These are phyloP conservation scores for Pseudocercospora macadamiae DNA, from an alignment of 2,329 filamentous ascomycete genomes.

Conservation along the genomic window DNA sequence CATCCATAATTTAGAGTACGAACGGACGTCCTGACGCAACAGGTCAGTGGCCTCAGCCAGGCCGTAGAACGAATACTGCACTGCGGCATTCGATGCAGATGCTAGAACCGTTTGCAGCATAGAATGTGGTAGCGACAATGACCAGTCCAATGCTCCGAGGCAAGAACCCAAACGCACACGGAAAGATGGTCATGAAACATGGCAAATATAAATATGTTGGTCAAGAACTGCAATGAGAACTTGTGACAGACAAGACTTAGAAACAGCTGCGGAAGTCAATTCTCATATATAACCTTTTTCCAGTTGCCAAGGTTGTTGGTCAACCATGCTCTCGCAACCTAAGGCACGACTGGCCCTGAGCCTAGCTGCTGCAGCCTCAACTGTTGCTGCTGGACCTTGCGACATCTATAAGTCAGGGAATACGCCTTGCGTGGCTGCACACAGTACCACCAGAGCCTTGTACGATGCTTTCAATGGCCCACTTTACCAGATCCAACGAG, in stretches of 20 bases:
- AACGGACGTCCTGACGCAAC: background rate
- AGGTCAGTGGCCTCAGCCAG: background rate
- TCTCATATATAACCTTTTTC: no score
- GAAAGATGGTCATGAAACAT: background rate
- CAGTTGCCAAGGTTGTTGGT: no score
- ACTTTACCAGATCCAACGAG: constrained; percentile 64
- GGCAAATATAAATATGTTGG: background rate
- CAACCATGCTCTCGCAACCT: constrained; percentile 19
- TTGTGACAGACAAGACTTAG: no score
- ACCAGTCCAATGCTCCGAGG: background rate
- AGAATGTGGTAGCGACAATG: background rate
- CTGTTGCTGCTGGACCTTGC: constrained; percentile 57
- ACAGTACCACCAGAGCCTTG: constrained; percentile 66
- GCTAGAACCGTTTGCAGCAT: background rate
- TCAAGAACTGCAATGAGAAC: background rate
- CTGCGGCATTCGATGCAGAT: no score
- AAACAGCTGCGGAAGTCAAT: no score
- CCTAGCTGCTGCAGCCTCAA: constrained; percentile 17
- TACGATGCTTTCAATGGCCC: constrained; percentile 58
- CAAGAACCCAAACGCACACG: background rate
- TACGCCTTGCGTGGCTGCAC: constrained; percentile 66
- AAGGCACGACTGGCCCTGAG: constrained; percentile 18
- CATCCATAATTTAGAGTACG: background rate
- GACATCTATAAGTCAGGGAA: constrained; percentile 63
- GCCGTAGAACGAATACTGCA: no score